phyloP scores from a whole-genome alignment of 2,329 filamentous ascomycete species.

The Purpureocillium takamizusanense region DNA sequence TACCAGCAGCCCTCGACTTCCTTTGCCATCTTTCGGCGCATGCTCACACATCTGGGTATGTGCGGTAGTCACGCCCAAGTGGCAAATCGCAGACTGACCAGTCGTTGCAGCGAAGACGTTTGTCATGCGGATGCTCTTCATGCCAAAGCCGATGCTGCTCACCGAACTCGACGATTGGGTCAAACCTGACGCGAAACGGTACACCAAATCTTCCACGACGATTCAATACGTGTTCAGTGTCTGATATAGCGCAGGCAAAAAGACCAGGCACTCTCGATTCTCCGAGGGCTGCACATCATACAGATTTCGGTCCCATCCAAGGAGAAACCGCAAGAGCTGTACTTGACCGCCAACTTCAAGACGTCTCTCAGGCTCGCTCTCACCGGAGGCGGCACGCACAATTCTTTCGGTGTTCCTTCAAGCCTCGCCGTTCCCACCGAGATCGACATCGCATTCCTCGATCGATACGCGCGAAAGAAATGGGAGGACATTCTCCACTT shows the following conservation, averaged over 20 bases:
- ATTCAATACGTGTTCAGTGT: neutral
- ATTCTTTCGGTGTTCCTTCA: constrained; percentile 86
- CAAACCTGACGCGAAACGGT: constrained; percentile 48
- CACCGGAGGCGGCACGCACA: constrained; percentile 75
- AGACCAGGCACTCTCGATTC: constrained; percentile 72
- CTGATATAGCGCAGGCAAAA: constrained; percentile 48
- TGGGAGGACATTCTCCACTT: constrained; percentile 97
- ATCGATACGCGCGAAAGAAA: constrained; percentile 75
- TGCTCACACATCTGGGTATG: constrained; percentile 83
- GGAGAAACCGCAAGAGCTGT: constrained; percentile 60
- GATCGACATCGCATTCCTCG: constrained; percentile 64
- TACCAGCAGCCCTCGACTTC: constrained; percentile 95
- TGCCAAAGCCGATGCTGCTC: constrained; percentile 71
- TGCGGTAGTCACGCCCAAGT: neutral
- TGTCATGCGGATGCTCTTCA: constrained; percentile 91
- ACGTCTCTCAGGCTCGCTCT: constrained; percentile 77
- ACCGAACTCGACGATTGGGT: constrained; percentile 81
- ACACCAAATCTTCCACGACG: constrained; percentile 1
- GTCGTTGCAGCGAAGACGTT: constrained; percentile 71
- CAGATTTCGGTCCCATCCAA: constrained; percentile 52
- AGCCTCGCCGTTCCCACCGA: constrained; percentile 50
- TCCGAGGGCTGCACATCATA: constrained; percentile 82
- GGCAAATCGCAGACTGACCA: neutral
- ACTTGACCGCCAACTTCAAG: constrained; percentile 74
- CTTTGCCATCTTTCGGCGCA: constrained; percentile 91